These are phyloP conservation scores for Ephemerocybe angulata DNA, from an alignment of 768 basidiomycete species.

Conservation along the genomic window DNA sequence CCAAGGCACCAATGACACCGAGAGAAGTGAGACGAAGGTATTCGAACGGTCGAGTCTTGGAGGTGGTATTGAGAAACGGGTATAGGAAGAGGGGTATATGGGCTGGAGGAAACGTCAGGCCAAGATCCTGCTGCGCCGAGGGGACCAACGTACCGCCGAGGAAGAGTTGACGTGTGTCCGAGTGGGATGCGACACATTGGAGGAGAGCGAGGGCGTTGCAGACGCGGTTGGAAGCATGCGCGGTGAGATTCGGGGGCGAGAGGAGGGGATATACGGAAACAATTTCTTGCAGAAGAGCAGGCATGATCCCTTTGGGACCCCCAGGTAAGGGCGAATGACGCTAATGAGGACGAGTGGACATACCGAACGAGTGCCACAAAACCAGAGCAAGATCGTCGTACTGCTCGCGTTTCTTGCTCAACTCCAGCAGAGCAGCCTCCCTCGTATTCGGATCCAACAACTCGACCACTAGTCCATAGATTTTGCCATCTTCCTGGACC, in stretches of 20 bases:
- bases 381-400: conserved; percentile 98
- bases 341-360: conserved; percentile 11
- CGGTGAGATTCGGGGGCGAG: conserved; percentile 92
- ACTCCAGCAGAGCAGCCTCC: conserved; percentile 86
- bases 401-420: conserved; percentile 98
- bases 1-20: conserved; percentile 98
- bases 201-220: conserved; percentile 97
- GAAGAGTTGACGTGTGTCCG: conserved; percentile 93
- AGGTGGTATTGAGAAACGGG: conserved; percentile 97
- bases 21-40: conserved; percentile 98
- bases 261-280: conserved; percentile 96
- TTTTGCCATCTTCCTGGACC: conserved; percentile 65
- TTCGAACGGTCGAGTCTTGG: conserved; percentile 99
- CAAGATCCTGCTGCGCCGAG: conserved; percentile 5
- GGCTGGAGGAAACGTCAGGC: conserved; percentile 68
- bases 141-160: conserved; percentile 69
- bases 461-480: conserved; percentile 87
- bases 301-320: conserved; percentile 79
- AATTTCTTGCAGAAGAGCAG: conserved; percentile 94
- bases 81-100: conserved; percentile 98
- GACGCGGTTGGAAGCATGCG: conserved; percentile 96
- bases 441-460: conserved; percentile 78
- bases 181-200: conserved; percentile 97
- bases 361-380: conserved; percentile 98
- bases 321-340: background rate